Percentiles rank a stretch among this genome's conserved stretches.
These are phyloP conservation scores for Stagonosporopsis chrysanthemi DNA, from an alignment of 2,329 filamentous ascomycete species.

Conservation along the genomic window DNA sequence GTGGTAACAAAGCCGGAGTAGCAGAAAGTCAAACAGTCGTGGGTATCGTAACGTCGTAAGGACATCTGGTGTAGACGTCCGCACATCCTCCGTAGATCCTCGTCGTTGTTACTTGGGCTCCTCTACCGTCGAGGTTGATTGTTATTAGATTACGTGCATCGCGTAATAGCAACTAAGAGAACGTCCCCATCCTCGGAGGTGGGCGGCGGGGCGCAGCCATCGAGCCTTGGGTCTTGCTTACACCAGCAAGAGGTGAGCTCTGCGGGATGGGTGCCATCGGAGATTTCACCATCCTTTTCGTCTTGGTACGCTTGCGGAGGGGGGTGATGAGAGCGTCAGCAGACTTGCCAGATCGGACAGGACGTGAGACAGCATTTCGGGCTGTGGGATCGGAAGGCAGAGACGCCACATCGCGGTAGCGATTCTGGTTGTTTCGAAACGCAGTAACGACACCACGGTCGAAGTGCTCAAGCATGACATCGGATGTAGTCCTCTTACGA, in stretches of 20 bases:
- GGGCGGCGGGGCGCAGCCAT: conserved; percentile 36
- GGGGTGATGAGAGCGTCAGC: conserved; percentile 51
- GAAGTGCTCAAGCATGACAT: conserved; percentile 52
- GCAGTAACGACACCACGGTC: conserved; percentile 60
- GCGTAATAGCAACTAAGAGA: conserved; percentile 31
- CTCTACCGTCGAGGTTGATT: conserved; percentile 7
- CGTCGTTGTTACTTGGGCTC: conserved; percentile 19
- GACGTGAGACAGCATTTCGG: conserved; percentile 46
- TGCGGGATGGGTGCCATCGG: conserved; percentile 28
- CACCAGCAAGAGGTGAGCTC: conserved; percentile 41
- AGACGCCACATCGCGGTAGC: conserved; percentile 48
- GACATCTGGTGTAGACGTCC: conserved; percentile 21
- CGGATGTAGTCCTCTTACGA: conserved; percentile 41
- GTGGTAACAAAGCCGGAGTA: conserved; percentile 34
- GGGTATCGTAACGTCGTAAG: conserved; percentile 48
- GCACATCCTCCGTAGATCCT: conserved; percentile 28
- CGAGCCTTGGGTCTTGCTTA: conserved; percentile 41
- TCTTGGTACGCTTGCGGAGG: conserved; percentile 45
- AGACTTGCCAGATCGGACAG: conserved; percentile 49
- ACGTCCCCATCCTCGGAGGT: conserved; percentile 46
- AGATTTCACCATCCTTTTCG: conserved; percentile 38
- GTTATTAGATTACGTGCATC: conserved; percentile 12
- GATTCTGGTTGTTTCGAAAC: conserved; percentile 51
- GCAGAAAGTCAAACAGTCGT: conserved; percentile 39
- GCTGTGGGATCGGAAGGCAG: conserved; percentile 47